Conservation (phyloP, 768 basidiomycete genomes). For the Chalciporus sphaerocephalus region DNA sequence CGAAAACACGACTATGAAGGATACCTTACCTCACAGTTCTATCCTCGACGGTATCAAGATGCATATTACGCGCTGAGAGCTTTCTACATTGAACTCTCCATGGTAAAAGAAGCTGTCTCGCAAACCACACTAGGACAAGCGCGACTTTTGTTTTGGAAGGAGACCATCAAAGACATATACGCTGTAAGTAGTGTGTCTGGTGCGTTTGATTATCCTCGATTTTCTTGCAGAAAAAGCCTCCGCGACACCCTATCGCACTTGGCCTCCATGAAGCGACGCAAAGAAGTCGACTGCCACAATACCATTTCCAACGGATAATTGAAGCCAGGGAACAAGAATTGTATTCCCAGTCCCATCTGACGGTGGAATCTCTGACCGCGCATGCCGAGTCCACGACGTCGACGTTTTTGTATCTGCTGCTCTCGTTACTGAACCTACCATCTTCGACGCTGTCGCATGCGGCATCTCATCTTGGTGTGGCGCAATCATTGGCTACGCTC, state of each 20-base stretch:
- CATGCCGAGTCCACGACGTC: slow-evolving; percentile 81
- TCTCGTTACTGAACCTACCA: slow-evolving; percentile 59
- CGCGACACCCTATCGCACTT: slow-evolving; percentile 75
- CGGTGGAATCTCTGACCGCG: slow-evolving; percentile 59
- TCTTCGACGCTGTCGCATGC: slow-evolving; percentile 65
- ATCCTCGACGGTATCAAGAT: slow-evolving; percentile 56
- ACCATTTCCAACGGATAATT: slow-evolving; percentile 78
- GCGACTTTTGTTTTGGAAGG: slow-evolving; percentile 85
- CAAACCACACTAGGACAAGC: slow-evolving; percentile 74
- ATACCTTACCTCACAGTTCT: slow-evolving; percentile 66
- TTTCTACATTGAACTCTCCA: slow-evolving; percentile 77
- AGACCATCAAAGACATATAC: slow-evolving; percentile 64
- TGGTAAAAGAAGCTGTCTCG: slow-evolving; percentile 71
- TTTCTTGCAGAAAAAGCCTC: slow-evolving; percentile 59
- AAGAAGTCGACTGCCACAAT: slow-evolving; percentile 50
- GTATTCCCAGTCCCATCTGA: slow-evolving; percentile 58
- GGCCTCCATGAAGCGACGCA: slow-evolving; percentile 60
- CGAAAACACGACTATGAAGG: slow-evolving; percentile 81
- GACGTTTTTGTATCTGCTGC: slow-evolving; percentile 69
- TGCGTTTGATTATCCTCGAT: slow-evolving; percentile 11
- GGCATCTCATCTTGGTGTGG: slow-evolving; percentile 75
- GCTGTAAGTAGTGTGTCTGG: slow-evolving; percentile 43
- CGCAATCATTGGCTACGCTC: slow-evolving; percentile 66
- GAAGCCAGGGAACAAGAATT: slow-evolving; percentile 77
- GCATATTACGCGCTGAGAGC: slow-evolving; percentile 79